Conservation (phyloP, 306 rosid genomes). For the Dicorynia guianensis region DNA sequence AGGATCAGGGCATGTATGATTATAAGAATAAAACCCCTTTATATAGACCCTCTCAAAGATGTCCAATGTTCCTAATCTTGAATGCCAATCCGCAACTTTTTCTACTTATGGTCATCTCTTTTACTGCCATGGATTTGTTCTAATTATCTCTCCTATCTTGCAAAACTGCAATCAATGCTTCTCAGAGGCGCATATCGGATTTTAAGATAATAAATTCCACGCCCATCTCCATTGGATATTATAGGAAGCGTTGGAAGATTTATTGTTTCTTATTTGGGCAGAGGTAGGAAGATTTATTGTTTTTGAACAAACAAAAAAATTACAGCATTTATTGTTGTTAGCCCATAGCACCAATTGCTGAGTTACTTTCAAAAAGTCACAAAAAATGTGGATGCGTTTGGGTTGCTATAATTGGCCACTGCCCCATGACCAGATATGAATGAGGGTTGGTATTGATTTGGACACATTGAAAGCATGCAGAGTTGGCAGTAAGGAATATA, state of each 20-base stretch:
- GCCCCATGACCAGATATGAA: no score
- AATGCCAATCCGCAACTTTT: not conserved
- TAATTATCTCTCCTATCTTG: not conserved
- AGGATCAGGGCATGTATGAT: no score
- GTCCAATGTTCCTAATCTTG: conserved; percentile 21
- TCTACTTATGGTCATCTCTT: conserved; percentile 5
- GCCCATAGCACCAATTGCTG: no score
- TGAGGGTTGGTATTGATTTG: no score
- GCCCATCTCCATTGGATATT: not conserved
- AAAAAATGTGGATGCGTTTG: no score
- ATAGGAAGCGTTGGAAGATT: not conserved
- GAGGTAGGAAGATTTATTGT: no score
- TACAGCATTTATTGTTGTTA: no score
- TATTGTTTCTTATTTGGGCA: not conserved
- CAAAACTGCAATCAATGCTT: not conserved
- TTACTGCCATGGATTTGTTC: not conserved
- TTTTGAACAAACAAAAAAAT: no score
- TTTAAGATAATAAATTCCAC: not conserved
- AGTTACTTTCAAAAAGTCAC: no score
- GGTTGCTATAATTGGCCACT: no score
- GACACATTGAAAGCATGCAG: no score
- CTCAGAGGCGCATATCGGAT: not conserved
- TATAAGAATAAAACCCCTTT: not conserved
- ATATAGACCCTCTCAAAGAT: not conserved
- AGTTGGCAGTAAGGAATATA: no score